Evolutionary conservation across 2,329 filamentous ascomycete genomes (phyloP), one percentile per base, ranked within the genome.

Genomic region (Grosmannia clavigera): DNA sequence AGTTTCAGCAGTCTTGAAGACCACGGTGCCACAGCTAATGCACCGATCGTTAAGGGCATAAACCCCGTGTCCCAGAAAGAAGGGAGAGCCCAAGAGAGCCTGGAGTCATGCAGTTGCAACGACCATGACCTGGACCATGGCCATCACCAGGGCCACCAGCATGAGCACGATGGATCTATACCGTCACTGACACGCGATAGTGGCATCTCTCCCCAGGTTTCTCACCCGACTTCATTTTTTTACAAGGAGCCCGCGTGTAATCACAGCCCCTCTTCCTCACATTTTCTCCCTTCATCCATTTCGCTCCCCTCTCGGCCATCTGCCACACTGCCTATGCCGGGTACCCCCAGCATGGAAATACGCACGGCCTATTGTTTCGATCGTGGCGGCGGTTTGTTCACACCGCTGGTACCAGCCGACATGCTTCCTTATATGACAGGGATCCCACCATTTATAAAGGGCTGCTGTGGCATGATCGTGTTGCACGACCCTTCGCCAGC

Each of bases 321-420:
- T 5, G 25, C 22, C 25, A n/a, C 14, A 33, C 5, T 52, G 14
- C 50, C 55, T 5, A 56, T 16, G 22, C 35, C 55, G 16, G 40
- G 16, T n/a, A 27, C n/a, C 29, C 19, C 35, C 2, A 29, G 14
- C 14, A 3, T n/a, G 14, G 22, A 5, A 7, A 31, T 27, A 51
- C 66, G 68, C 16, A 78, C 74, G 60, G 75, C 72, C 2, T 84
- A 84, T 67, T 82, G 75, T 63, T 75, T 79, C 58, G 75, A 78
- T 58, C 75, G 81, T 7, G 77, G 77, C 10, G 76, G 82, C 61
- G 81, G 81, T 3, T 70, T 73, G 55, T 79, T 75, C 61, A 83
- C 81, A 5, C 73, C 77, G 3, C 75, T 85, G 0, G 71, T 84
- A 16, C 80, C 80, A 0, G 81, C 78, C 0, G 82, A 85, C 62